These are phyloP conservation scores for Aspergillus flavus DNA, from an alignment of 2,329 filamentous ascomycete species.

Conservation along the genomic window DNA sequence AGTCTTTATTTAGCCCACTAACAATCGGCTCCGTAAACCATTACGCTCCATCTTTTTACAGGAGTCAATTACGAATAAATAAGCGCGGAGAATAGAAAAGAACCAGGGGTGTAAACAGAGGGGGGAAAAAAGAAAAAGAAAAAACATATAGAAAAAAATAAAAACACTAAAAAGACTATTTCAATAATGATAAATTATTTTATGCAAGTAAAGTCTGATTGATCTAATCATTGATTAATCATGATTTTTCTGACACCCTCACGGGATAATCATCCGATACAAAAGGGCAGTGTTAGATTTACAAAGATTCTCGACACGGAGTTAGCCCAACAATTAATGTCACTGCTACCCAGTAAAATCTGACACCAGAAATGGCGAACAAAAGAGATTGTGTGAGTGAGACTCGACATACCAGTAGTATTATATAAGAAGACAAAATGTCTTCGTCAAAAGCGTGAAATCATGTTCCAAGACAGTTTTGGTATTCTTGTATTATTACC, in stretches of 20 bases:
- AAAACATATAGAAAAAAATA: not conserved
- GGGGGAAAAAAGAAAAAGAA: too few species aligned
- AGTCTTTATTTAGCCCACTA: conserved; percentile 9
- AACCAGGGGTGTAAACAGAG: not conserved
- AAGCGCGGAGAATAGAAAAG: not conserved
- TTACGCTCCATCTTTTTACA: conserved; percentile 5
- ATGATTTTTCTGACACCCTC: not conserved
- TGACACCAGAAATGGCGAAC: not conserved
- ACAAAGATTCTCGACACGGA: not conserved
- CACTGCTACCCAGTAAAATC: not conserved
- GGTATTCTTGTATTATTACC: not conserved
- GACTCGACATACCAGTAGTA: not conserved
- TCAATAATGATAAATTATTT: not conserved
- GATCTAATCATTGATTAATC: not conserved
- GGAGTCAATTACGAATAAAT: not conserved
- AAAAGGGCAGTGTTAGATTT: not conserved
- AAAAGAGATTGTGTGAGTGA: not conserved
- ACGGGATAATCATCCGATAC: not conserved
- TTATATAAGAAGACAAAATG: not conserved
- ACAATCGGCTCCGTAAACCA: not conserved
- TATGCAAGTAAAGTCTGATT: not conserved
- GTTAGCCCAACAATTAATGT: not conserved
- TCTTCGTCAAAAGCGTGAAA: not conserved
- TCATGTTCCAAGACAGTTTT: not conserved
- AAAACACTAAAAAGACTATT: not conserved